These are phyloP conservation scores for Nothophoma quercina DNA, from an alignment of 2,329 filamentous ascomycete species.

Conservation along the genomic window DNA sequence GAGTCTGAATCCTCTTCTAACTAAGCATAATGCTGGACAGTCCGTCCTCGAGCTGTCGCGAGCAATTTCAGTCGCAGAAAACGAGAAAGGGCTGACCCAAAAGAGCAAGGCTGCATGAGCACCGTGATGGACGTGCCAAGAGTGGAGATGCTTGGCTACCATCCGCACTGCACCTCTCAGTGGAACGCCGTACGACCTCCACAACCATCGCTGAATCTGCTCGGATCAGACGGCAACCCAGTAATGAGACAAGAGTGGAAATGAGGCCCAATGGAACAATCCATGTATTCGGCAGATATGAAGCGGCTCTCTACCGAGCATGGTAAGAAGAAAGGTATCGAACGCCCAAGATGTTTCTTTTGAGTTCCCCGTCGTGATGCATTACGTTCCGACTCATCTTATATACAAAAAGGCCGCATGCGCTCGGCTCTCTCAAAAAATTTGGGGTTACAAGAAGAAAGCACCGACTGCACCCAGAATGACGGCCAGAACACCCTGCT, in stretches of 20 bases:
- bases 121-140: slow-evolving; percentile 14
- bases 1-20: too few relatives aligned
- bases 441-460: slow-evolving; percentile 15
- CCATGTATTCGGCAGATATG: too few relatives aligned
- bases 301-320: background rate
- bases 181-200: background rate
- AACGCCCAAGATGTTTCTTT: background rate
- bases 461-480: slow-evolving; percentile 17
- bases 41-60: too few relatives aligned
- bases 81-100: too few relatives aligned
- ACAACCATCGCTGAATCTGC: too few relatives aligned
- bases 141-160: slow-evolving; percentile 6
- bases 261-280: too few relatives aligned
- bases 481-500: slow-evolving; percentile 10
- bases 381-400: background rate
- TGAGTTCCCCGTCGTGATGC: background rate
- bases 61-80: too few relatives aligned
- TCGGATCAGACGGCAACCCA: too few relatives aligned
- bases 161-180: background rate
- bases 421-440: too few relatives aligned
- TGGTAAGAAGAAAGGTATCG: background rate
- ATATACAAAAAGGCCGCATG: too few relatives aligned
- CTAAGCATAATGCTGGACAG: too few relatives aligned
- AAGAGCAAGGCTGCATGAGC: slow-evolving; percentile 5
- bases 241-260: too few relatives aligned